Evolutionary conservation across 2,329 filamentous ascomycete genomes (phyloP), one percentile per base, ranked within the genome.

Genomic region (Teratosphaeria zuluensis): DNA sequence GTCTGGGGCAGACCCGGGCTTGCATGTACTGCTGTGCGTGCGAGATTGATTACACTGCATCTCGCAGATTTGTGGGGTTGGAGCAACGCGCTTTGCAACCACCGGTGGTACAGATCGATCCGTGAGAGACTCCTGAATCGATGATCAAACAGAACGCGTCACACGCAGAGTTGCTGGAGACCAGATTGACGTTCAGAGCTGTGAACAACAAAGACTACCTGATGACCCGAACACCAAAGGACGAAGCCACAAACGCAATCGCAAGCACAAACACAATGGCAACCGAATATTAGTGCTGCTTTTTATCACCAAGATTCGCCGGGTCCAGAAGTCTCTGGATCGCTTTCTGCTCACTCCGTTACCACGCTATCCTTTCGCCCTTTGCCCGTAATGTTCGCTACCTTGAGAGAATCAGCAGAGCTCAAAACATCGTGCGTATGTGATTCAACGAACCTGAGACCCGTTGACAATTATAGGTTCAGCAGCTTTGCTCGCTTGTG

Each of bases 401-500:
- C 19, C 42, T 48, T 48, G 16, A 48, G 7, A 21, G 19, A 48
- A 8, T 48, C 42, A 48, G 42, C 42, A 48, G n/a, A 48, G 42
- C 42, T 48, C 16, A 48, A 16, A 48, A 21, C 8, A 48, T 8
- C 16, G 9, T n/a, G 4, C 6, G 16, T 7, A 21, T 48, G 16
- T 21, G n/a, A 48, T 21, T 48, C 42, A 38, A 57, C 55, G 5
- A n/a, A 57, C 59, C 48, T 59, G 58, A 19, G 62, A 64, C 8
- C 62, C 61, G 52, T 64, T 57, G 42, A 64, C 63, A 33, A 65
- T 65, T 31, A 64, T 53, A 14, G 63, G 63, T 52, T 58, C 57
- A 42, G 38, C 53, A 35, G n/a, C 55, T 33, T 46, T 54, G 48
- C 51, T 55, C 32, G 56, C 51, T 35, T 61, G 56, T 19, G 59